Evolutionary conservation across 306 rosid species (phyloP).

Genomic region (Citrullus colocynthis): DNA sequence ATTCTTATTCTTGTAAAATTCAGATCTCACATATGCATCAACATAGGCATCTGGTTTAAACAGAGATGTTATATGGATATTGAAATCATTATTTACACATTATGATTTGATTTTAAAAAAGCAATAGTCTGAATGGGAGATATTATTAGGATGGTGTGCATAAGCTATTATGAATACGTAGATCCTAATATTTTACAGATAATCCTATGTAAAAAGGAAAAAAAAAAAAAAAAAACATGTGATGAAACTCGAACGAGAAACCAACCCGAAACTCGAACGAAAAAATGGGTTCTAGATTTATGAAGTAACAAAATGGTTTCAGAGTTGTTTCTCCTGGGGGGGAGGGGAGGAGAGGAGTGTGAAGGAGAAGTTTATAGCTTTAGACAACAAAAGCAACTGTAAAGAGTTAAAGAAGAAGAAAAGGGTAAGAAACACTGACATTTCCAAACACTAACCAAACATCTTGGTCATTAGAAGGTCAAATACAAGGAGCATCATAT

Average conservation of each 20-base stretch:
- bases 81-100: neutral
- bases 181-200: neutral
- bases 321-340: too few species aligned
- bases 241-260: too few species aligned
- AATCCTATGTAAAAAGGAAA: neutral
- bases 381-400: neutral
- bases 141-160: neutral
- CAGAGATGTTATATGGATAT: neutral
- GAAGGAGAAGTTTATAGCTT: neutral
- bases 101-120: neutral
- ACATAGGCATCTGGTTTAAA: too few species aligned
- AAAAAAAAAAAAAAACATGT: neutral
- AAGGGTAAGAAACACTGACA: neutral
- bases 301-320: too few species aligned
- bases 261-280: too few species aligned
- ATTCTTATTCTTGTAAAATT: too few species aligned
- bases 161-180: neutral
- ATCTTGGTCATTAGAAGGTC: constrained; percentile 4
- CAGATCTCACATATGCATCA: too few species aligned
- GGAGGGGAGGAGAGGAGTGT: neutral
- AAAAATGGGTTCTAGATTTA: too few species aligned
- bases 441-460: constrained; percentile 7
- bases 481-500: constrained; percentile 1
- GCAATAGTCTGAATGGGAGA: neutral
- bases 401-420: constrained; percentile 1